Conservation (phyloP, 2,329 filamentous ascomycete species). For the Colletotrichum spinosum region DNA sequence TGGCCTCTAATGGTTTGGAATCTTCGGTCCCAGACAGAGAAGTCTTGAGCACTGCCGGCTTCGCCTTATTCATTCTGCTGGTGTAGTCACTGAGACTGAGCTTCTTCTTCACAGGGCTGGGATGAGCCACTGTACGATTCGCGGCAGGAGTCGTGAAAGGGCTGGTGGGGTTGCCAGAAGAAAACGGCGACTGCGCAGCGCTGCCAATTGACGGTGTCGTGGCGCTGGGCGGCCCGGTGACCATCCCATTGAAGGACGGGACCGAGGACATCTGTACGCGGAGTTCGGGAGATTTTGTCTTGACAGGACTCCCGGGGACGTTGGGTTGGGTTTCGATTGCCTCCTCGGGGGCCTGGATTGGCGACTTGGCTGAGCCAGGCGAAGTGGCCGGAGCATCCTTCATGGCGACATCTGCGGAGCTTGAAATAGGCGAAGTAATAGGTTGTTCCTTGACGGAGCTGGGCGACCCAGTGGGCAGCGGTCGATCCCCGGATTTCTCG, state of each 20-base stretch:
- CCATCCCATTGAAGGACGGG: slow-evolving; percentile 59
- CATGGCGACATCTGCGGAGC: slow-evolving; percentile 43
- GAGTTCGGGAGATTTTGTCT: slow-evolving; percentile 52
- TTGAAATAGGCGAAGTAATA: slow-evolving; percentile 12
- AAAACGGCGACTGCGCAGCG: slow-evolving; percentile 64
- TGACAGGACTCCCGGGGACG: slow-evolving; percentile 30
- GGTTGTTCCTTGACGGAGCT: slow-evolving; percentile 32
- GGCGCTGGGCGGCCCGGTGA: slow-evolving; percentile 47
- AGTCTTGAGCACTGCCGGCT: slow-evolving; percentile 25
- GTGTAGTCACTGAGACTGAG: slow-evolving; percentile 75
- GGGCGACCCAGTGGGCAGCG: slow-evolving; percentile 34
- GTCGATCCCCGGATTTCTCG: slow-evolving; percentile 51
- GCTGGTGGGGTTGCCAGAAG: slow-evolving; percentile 51
- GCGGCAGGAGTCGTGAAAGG: slow-evolving; percentile 55
- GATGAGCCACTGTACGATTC: slow-evolving; percentile 59
- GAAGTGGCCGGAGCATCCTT: slow-evolving; percentile 47
- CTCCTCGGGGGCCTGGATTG: neutral
- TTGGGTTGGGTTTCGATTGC: slow-evolving; percentile 27
- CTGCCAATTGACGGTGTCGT: slow-evolving; percentile 62
- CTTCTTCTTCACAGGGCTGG: slow-evolving; percentile 75
- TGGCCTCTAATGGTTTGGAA: slow-evolving; percentile 50
- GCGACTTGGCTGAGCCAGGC: slow-evolving; percentile 38
- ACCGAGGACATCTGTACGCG: slow-evolving; percentile 69
- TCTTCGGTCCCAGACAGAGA: slow-evolving; percentile 48
- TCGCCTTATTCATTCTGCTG: slow-evolving; percentile 64